A percentile compares a stretch with the other conserved stretches of the same genome.
Evolutionary conservation across 345 rosid genomes (phyloP).

Genomic region (Corchorus capsularis): DNA sequence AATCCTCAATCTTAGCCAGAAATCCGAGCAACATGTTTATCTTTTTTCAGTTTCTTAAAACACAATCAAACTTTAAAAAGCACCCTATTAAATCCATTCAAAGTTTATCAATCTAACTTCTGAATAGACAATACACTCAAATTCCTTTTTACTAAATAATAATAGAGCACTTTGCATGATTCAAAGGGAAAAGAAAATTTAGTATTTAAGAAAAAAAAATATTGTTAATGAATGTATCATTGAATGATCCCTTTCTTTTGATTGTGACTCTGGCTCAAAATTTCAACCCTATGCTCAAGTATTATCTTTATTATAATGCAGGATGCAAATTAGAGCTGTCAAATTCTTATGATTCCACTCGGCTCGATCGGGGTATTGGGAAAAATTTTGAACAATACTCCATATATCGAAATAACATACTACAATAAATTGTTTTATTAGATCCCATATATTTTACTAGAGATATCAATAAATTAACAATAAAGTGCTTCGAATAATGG

Average conservation of each 20-base stretch:
- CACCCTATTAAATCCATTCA: neutral
- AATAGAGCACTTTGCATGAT: constrained; percentile 12
- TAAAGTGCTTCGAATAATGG: neutral
- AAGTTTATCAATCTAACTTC: neutral
- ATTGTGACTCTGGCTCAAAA: neutral
- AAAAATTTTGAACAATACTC: neutral
- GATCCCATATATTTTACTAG: no score
- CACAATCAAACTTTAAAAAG: neutral
- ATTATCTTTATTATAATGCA: neutral
- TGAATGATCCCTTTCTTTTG: neutral
- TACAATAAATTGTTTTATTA: no score
- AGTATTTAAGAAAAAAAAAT: no score
- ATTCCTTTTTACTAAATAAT: neutral
- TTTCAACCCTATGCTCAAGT: neutral
- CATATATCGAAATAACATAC: no score
- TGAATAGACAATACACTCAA: neutral
- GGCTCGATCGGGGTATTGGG: no score
- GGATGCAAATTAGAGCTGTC: neutral
- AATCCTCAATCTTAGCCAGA: constrained; percentile 13
- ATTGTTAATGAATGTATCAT: neutral
- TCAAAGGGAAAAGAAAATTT: neutral
- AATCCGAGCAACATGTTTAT: neutral
- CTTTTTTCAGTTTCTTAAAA: neutral
- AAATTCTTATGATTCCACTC: neutral
- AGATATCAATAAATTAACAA: neutral